Percentiles rank a stretch among this genome's conserved stretches.
These are phyloP conservation scores for Ocimum tenuiflorum DNA, from an alignment of 257 asterid genomes.

Conservation along the genomic window DNA sequence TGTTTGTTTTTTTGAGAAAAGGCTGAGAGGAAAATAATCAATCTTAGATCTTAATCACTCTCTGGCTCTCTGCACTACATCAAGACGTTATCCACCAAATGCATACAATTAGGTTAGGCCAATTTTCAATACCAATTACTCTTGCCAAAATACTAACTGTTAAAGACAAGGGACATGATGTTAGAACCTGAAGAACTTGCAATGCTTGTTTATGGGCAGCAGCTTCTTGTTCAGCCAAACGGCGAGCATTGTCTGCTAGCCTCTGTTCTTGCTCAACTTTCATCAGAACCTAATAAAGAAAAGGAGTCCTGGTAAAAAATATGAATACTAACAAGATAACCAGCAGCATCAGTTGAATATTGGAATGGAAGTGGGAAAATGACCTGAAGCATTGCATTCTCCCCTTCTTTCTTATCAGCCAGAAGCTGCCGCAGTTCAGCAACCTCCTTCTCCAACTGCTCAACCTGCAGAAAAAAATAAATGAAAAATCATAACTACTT, in stretches of 20 bases:
- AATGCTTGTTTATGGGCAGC: conserved; percentile 52
- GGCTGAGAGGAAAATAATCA: not conserved
- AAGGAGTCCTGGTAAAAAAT: conserved; percentile 6
- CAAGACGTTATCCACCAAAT: not conserved
- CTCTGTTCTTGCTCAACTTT: conserved; percentile 87
- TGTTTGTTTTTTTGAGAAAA: not conserved
- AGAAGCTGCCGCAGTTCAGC: conserved; percentile 52
- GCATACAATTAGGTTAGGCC: not conserved
- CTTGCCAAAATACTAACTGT: not conserved
- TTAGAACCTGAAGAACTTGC: conserved; percentile 55
- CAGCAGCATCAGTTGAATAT: not conserved
- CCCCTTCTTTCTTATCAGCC: conserved; percentile 61
- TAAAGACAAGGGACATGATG: conserved; percentile 5
- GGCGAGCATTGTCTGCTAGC: conserved; percentile 70
- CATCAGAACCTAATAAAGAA: conserved; percentile 55
- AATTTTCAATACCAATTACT: not conserved
- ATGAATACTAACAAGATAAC: conserved; percentile 14
- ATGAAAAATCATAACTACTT: not conserved
- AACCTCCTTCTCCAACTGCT: conserved; percentile 71
- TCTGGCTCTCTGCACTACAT: not conserved
- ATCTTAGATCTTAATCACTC: too few species aligned
- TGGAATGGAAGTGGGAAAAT: conserved; percentile 1
- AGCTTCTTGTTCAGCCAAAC: conserved; percentile 63
- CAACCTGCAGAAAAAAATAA: conserved; percentile 44
- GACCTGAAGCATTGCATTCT: conserved; percentile 80